Evolutionary conservation across 495 filamentous ascomycete genomes (phyloP).

Genomic region (Peziza echinospora): DNA sequence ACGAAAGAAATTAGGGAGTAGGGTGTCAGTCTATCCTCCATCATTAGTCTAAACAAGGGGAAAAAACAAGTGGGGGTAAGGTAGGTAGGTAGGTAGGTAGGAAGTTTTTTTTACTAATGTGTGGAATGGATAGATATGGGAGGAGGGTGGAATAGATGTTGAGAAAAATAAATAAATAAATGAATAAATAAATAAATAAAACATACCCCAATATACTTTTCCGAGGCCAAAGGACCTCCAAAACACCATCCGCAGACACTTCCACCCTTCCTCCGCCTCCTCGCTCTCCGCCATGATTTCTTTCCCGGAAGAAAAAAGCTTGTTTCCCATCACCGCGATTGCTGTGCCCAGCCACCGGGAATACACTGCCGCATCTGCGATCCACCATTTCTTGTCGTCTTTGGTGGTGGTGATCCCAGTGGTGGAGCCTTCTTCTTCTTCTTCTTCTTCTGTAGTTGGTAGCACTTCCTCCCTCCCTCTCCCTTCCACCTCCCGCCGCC

Average conservation of each 20-base stretch:
- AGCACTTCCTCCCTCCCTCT: conserved; percentile 7
- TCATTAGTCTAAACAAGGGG: not conserved
- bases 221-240: conserved; percentile 44
- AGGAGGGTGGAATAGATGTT: not conserved
- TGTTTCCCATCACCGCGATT: conserved; percentile 6
- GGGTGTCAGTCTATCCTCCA: not conserved
- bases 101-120: conserved; percentile 1
- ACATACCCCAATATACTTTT: conserved; percentile 53
- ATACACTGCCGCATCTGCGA: conserved; percentile 43
- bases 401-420: too few relatives aligned
- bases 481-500: conserved; percentile 7
- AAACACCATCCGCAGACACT: conserved; percentile 37
- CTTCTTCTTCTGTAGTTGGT: not conserved
- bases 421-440: too few relatives aligned
- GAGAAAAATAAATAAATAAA: not conserved
- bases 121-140: not conserved
- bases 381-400: conserved; percentile 36
- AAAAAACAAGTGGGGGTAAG: conserved; percentile 12
- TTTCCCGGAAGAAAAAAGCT: conserved; percentile 36
- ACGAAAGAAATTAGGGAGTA: not conserved
- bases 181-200: not conserved
- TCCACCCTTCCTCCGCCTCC: conserved; percentile 27
- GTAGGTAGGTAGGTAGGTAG: conserved; percentile 8
- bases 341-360: conserved; percentile 49
- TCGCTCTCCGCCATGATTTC: conserved; percentile 7